Percentiles rank a stretch among this genome's conserved stretches.
phyloP scores from a whole-genome alignment of 306 rosid genomes.

The Glycine soja region DNA sequence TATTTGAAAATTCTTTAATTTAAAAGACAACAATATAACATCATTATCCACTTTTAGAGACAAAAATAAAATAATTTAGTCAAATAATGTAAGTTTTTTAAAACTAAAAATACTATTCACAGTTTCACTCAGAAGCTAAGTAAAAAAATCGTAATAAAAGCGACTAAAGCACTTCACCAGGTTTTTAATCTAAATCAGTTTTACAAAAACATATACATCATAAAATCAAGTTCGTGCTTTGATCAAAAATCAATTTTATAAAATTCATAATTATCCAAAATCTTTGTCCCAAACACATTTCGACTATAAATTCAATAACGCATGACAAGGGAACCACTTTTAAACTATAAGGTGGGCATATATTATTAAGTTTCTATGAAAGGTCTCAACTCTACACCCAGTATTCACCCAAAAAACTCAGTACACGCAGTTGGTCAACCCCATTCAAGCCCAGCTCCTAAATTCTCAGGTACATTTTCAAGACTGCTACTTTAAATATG shows the following conservation, averaged over 20 bases:
- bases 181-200: neutral
- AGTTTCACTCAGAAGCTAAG: neutral
- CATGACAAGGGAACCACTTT: conserved; percentile 1
- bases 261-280: neutral
- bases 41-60: too few relatives aligned
- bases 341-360: conserved; percentile 20
- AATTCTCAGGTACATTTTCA: conserved; percentile 16
- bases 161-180: neutral
- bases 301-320: neutral
- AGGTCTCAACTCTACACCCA: conserved; percentile 28
- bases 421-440: conserved; percentile 33
- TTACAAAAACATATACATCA: neutral
- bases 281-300: neutral
- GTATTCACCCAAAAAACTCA: neutral
- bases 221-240: neutral
- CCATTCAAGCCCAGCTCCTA: conserved; percentile 15
- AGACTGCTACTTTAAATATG: conserved; percentile 42
- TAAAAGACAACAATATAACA: too few relatives aligned
- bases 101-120: neutral
- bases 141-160: too few relatives aligned
- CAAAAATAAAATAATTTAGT: too few relatives aligned
- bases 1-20: too few relatives aligned
- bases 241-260: neutral
- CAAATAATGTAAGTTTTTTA: too few relatives aligned
- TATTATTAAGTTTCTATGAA: conserved; percentile 13